Evolutionary conservation across 2,329 filamentous ascomycete genomes (phyloP).

Genomic region (Ophiostoma australiae): DNA sequence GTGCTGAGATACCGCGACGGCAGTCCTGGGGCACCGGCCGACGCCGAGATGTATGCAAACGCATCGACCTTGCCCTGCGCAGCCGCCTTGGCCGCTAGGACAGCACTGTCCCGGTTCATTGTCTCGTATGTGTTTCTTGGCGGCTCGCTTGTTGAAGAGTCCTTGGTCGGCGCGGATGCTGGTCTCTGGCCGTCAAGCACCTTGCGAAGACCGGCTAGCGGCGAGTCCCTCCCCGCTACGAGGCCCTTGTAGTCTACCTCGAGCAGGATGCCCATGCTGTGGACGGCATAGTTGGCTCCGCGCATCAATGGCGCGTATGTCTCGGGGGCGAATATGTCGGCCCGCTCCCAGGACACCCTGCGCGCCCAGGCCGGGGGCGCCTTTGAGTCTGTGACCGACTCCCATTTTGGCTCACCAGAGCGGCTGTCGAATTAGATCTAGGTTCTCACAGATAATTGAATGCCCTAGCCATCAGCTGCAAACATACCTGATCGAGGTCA

Average conservation of each 20-base stretch:
- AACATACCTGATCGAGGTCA: constrained; percentile 80
- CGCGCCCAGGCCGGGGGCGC: constrained; percentile 74
- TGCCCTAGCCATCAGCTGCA: neutral
- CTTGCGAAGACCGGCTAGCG: constrained; percentile 69
- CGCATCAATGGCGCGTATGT: constrained; percentile 74
- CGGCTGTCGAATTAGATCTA: constrained; percentile 52
- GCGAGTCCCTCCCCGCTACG: constrained; percentile 74
- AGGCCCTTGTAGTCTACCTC: constrained; percentile 98
- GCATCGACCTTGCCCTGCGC: constrained; percentile 57
- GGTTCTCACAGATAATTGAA: no score
- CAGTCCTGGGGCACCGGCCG: constrained; percentile 76
- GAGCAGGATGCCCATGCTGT: constrained; percentile 91
- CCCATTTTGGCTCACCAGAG: constrained; percentile 85
- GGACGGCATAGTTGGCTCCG: constrained; percentile 78
- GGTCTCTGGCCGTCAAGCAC: constrained; percentile 63
- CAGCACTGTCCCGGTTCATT: constrained; percentile 90
- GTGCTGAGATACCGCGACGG: constrained; percentile 82
- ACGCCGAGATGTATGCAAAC: constrained; percentile 87
- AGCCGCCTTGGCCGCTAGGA: constrained; percentile 76
- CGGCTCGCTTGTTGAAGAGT: neutral
- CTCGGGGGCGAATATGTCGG: constrained; percentile 76
- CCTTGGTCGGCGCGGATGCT: constrained; percentile 47
- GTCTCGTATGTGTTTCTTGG: constrained; percentile 69
- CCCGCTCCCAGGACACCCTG: constrained; percentile 79
- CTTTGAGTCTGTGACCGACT: constrained; percentile 64